phyloP scores from a whole-genome alignment of 1,284 basidiomycete species.

The Cryptococcus sp. region DNA sequence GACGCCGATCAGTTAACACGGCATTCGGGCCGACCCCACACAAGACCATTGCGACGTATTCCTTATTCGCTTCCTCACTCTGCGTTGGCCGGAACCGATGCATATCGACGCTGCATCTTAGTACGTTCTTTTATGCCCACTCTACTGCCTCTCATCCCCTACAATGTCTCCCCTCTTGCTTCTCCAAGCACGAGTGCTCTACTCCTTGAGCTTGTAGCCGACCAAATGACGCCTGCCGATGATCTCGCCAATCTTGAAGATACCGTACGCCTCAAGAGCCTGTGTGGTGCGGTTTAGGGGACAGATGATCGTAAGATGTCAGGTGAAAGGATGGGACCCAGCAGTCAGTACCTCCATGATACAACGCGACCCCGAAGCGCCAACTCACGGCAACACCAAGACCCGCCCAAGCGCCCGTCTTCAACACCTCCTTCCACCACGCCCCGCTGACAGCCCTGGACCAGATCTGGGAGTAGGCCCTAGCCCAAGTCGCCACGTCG shows the following conservation, averaged over 20 bases:
- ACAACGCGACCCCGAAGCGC: no score
- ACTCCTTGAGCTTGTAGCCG: conserved; percentile 64
- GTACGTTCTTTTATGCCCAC: neutral
- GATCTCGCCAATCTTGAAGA: conserved; percentile 82
- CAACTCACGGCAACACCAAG: conserved; percentile 79
- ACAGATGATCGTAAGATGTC: neutral
- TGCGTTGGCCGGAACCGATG: neutral
- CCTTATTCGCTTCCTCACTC: no score
- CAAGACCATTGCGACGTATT: neutral
- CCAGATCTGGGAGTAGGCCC: conserved; percentile 73
- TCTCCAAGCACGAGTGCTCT: conserved; percentile 6
- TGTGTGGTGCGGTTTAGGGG: conserved; percentile 19
- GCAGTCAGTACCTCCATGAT: no score
- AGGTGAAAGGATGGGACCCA: conserved; percentile 2
- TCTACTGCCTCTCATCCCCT: neutral
- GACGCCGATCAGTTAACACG: neutral
- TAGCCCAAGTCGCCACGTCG: conserved; percentile 60
- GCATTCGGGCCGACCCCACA: neutral
- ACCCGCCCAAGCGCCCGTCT: conserved; percentile 72
- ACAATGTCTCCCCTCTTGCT: neutral
- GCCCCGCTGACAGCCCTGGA: conserved; percentile 61
- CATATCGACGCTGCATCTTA: neutral
- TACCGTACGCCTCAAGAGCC: conserved; percentile 57
- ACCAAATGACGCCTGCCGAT: conserved; percentile 76
- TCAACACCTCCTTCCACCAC: conserved; percentile 67